phyloP scores from a whole-genome alignment of 1,284 basidiomycete genomes.

The Ceratobasidium sp. region DNA sequence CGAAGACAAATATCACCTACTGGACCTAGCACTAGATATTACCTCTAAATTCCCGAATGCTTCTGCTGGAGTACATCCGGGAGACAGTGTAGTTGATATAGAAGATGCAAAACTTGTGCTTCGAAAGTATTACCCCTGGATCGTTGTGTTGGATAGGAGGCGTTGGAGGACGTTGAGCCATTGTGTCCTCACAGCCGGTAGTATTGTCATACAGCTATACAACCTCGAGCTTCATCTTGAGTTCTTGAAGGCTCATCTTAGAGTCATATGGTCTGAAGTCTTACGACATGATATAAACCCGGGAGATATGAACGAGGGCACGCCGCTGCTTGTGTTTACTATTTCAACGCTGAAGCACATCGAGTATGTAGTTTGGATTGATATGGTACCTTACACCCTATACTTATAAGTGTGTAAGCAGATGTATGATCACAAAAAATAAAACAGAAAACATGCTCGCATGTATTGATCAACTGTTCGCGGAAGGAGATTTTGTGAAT shows the following conservation, averaged over 20 bases:
- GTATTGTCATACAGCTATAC: neutral
- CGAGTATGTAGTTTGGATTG: neutral
- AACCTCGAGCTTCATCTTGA: neutral
- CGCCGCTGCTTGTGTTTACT: neutral
- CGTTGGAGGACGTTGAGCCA: neutral
- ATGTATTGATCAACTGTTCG: neutral
- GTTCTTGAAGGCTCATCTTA: neutral
- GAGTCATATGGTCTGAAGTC: neutral
- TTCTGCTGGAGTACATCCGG: neutral
- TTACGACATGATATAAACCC: neutral
- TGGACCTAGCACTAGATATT: neutral
- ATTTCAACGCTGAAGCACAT: neutral
- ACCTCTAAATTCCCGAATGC: too few relatives aligned
- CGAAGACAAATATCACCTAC: neutral
- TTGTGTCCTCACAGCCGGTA: neutral
- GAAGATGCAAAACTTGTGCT: neutral
- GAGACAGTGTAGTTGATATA: neutral
- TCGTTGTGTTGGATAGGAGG: neutral
- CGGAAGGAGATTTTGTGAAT: conserved; percentile 7
- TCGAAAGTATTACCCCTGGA: neutral
- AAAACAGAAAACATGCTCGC: neutral
- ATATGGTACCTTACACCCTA: neutral
- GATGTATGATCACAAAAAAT: neutral
- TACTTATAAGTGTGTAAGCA: neutral
- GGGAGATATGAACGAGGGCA: neutral